phyloP scores from a whole-genome alignment of 805 yeast species.

The Teunomyces aglyptinius region DNA sequence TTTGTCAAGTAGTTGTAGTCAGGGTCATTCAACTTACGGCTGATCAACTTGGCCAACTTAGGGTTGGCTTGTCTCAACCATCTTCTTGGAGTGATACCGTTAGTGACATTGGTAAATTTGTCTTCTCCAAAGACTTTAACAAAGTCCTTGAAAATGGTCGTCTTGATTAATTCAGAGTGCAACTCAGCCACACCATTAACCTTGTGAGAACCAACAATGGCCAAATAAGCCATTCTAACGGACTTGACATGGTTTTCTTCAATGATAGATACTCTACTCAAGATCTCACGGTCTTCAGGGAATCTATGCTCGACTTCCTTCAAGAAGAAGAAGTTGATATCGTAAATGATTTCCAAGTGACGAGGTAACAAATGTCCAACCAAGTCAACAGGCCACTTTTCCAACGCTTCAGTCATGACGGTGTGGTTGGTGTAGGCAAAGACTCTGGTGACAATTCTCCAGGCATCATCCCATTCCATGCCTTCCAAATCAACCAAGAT shows the following conservation, averaged over 20 bases:
- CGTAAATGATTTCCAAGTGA: slow-evolving; percentile 87
- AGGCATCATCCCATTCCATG: slow-evolving; percentile 78
- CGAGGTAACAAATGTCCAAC: slow-evolving; percentile 80
- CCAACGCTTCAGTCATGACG: slow-evolving; percentile 91
- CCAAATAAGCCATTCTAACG: slow-evolving; percentile 89
- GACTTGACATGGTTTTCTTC: slow-evolving; percentile 81
- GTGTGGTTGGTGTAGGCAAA: slow-evolving; percentile 95
- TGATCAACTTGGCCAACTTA: slow-evolving; percentile 66
- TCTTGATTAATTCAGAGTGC: slow-evolving; percentile 86
- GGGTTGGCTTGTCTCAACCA: slow-evolving; percentile 96
- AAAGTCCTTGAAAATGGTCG: slow-evolving; percentile 87
- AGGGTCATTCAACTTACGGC: slow-evolving; percentile 65
- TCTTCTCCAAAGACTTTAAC: slow-evolving; percentile 78
- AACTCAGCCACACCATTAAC: slow-evolving; percentile 96
- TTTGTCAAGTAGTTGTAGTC: slow-evolving; percentile 64
- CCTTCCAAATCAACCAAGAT: slow-evolving; percentile 81
- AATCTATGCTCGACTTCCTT: slow-evolving; percentile 70
- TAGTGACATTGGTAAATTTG: slow-evolving; percentile 87
- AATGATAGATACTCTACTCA: slow-evolving; percentile 73
- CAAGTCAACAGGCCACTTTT: slow-evolving; percentile 90
- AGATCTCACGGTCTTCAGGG: slow-evolving; percentile 69
- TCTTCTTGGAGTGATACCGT: slow-evolving; percentile 95
- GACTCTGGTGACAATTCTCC: slow-evolving; percentile 76
- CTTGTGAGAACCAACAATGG: slow-evolving; percentile 87
- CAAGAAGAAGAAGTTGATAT: slow-evolving; percentile 76